Evolutionary conservation across 495 filamentous ascomycete species (phyloP).

Genomic region (Trichoderma erinaceum): DNA sequence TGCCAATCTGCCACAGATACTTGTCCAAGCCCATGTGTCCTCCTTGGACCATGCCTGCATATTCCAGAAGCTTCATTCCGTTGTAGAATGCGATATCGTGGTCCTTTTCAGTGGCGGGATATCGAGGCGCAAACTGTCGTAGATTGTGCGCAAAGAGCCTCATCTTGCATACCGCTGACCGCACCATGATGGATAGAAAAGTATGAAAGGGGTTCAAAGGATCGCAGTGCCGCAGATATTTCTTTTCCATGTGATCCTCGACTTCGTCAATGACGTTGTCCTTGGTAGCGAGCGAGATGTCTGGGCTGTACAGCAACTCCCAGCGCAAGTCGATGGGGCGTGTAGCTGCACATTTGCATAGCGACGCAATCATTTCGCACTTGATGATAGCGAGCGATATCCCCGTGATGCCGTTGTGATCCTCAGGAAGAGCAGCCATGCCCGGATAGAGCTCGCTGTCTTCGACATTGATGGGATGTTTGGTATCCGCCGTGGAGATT

Average conservation of each 20-base stretch:
- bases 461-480: slow-evolving; percentile 35
- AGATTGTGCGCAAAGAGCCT: slow-evolving; percentile 28
- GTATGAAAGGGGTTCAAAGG: slow-evolving; percentile 23
- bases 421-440: slow-evolving; percentile 23
- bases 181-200: slow-evolving; percentile 36
- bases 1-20: slow-evolving; percentile 30
- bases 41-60: slow-evolving; percentile 22
- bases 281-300: slow-evolving; percentile 35
- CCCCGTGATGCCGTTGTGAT: slow-evolving; percentile 21
- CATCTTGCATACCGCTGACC: slow-evolving; percentile 29
- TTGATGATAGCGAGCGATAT: slow-evolving; percentile 19
- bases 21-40: slow-evolving; percentile 22
- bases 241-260: slow-evolving; percentile 18
- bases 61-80: slow-evolving; percentile 27
- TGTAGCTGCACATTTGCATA: background rate
- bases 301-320: slow-evolving; percentile 31
- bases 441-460: slow-evolving; percentile 33
- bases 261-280: slow-evolving; percentile 18
- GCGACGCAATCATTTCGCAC: slow-evolving; percentile 22
- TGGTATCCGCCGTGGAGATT: slow-evolving; percentile 16
- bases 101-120: slow-evolving; percentile 21
- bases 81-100: slow-evolving; percentile 26
- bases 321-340: slow-evolving; percentile 22
- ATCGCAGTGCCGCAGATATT: slow-evolving; percentile 21
- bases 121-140: slow-evolving; percentile 24